Conservation (phyloP, 1,139 yeast species). For the Yamadazyma triangularis region DNA sequence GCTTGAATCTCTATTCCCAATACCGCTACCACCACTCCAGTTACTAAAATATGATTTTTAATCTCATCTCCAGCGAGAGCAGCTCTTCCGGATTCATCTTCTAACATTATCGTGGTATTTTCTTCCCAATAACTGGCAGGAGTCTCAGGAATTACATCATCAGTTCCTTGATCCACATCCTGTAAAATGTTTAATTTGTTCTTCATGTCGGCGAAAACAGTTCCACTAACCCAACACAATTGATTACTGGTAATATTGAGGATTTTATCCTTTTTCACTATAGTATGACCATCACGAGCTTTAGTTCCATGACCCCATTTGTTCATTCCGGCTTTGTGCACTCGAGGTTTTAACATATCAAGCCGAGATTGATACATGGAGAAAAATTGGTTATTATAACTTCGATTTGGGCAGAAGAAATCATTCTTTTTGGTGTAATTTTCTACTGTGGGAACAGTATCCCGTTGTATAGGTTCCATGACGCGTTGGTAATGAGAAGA, state of each 20-base stretch:
- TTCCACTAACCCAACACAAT: slow-evolving; percentile 88
- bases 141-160: slow-evolving; percentile 44
- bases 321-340: slow-evolving; percentile 38
- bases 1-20: slow-evolving; percentile 82
- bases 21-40: slow-evolving; percentile 83
- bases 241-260: slow-evolving; percentile 68
- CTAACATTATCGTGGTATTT: slow-evolving; percentile 62
- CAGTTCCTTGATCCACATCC: slow-evolving; percentile 65
- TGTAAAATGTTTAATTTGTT: slow-evolving; percentile 79
- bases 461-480: neutral
- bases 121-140: slow-evolving; percentile 25
- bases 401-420: slow-evolving; percentile 28
- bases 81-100: slow-evolving; percentile 92
- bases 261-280: slow-evolving; percentile 53
- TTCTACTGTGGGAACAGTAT: no score
- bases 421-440: slow-evolving; percentile 14
- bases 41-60: slow-evolving; percentile 53
- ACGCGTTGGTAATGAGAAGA: no score
- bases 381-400: slow-evolving; percentile 69
- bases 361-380: slow-evolving; percentile 68
- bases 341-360: slow-evolving; percentile 48
- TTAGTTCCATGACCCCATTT: slow-evolving; percentile 47
- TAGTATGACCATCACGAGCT: slow-evolving; percentile 29
- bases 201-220: slow-evolving; percentile 79
- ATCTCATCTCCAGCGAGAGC: slow-evolving; percentile 61